Evolutionary conservation across 345 rosid species (phyloP).

Genomic region (Boechera retrofracta): DNA sequence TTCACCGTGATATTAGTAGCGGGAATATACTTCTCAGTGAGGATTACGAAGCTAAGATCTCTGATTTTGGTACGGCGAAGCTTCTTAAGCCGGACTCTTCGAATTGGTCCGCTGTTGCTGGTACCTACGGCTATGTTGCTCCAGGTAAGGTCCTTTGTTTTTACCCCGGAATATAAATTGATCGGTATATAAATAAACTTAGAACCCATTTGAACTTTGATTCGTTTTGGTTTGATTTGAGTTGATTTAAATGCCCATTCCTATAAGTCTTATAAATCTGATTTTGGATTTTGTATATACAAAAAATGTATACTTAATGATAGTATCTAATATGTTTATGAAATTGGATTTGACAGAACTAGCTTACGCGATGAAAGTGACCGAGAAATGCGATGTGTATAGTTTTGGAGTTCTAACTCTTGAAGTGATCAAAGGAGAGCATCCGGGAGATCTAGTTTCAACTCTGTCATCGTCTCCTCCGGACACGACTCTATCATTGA

Average conservation of each 20-base stretch:
- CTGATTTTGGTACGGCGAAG: conserved; percentile 57
- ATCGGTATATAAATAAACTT: not conserved
- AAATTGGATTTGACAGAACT: conserved; percentile 46
- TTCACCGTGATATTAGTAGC: conserved; percentile 54
- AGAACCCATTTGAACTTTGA: not conserved
- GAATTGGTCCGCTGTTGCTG: conserved; percentile 53
- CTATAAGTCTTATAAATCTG: not conserved
- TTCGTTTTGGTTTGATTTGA: not conserved
- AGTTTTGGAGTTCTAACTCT: conserved; percentile 53
- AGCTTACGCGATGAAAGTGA: conserved; percentile 49
- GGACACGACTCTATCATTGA: not conserved
- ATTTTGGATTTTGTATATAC: not conserved
- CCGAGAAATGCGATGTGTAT: conserved; percentile 53
- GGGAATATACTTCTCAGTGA: conserved; percentile 45
- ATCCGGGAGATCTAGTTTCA: conserved; percentile 48
- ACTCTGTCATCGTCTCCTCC: conserved; percentile 18
- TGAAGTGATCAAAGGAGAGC: conserved; percentile 50
- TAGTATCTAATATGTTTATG: conserved; percentile 5
- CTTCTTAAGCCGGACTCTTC: conserved; percentile 49
- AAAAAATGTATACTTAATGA: not conserved
- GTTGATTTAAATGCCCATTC: not conserved
- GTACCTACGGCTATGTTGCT: conserved; percentile 59
- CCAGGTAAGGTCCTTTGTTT: conserved; percentile 45
- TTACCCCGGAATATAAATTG: not conserved
- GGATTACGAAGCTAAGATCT: conserved; percentile 52